Conservation (phyloP, 345 rosid species). For the Eucalyptus viminalis region DNA sequence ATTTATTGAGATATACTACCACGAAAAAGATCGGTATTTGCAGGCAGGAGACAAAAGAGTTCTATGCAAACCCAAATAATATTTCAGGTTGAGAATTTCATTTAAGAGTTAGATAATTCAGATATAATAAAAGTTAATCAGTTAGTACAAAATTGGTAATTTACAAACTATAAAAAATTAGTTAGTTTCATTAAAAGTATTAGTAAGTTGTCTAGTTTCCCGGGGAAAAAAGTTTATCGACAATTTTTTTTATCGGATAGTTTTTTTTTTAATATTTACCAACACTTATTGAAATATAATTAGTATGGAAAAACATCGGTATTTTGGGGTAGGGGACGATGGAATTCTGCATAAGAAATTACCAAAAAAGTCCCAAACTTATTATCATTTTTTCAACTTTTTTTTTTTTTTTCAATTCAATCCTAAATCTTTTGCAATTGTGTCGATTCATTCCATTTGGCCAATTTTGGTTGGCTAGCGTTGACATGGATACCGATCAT, state of each 20-base stretch:
- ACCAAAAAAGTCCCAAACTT: accelerated
- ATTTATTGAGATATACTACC: not conserved
- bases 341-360: accelerated
- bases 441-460: too few species aligned
- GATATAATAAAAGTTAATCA: not conserved
- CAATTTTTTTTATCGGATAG: not conserved
- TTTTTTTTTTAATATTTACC: not conserved
- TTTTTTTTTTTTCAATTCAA: accelerated
- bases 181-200: not conserved
- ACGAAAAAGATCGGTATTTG: not conserved
- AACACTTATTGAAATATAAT: not conserved
- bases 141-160: not conserved
- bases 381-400: too few species aligned
- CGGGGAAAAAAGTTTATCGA: accelerated
- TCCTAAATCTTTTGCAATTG: too few species aligned
- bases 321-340: not conserved
- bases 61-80: not conserved
- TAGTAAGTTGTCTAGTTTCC: not conserved
- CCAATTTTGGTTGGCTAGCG: too few species aligned
- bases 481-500: too few species aligned
- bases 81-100: not conserved
- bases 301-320: not conserved
- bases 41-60: not conserved
- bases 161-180: not conserved
- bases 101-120: not conserved